Evolutionary conservation across 1,139 yeast genomes (phyloP), one percentile per base, ranked within the genome.

Genomic region (Sugiyamaella neomexicana): DNA sequence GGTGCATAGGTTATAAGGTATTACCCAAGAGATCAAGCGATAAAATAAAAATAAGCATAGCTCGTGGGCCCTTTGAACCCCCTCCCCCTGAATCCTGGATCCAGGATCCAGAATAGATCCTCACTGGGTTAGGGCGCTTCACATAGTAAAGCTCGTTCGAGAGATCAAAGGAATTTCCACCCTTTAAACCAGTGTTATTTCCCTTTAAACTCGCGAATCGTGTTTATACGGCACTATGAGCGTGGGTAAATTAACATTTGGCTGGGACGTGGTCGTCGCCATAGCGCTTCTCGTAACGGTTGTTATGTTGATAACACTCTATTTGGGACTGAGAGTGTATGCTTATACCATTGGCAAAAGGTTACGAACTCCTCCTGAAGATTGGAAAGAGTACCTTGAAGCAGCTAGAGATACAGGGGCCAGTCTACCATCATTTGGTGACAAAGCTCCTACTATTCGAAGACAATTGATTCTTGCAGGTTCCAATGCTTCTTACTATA

Each of bases 391-490:
- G 17, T 59, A 64, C 42, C 63, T 68, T 23, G 61, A 59, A 39
- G 63, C 62, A 48, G 66, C 71, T 23, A 52, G 55, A 41, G 60
- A 58, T 25, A 55, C 65, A n/a, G 65, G 66, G 2, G 68, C 69
- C 7, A 49, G 55, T 13, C 49, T 64, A 44, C 67, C 66, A 2
- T 34, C 50, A 7, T 61, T 63, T 53, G 64, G 64, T 16, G 54
- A 52, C 49, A 59, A 73, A 16, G 62, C 69, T 10, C 76, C 77
- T 4, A 63, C 74, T 15, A 68, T 75, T 55, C 75, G 89, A 55
- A 74, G 88, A 39, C 73, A 84, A 61, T 73, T 84, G 56, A 70
- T 84, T 13, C 67, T 80, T 17, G 81, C 83, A 15, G 75, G 83
- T 49, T 58, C 56, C 1, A 71, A 72, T 50, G 85, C 86, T 3